Evolutionary conservation across 805 yeast genomes (phyloP).

Genomic region (Hanseniaspora clermontiae): DNA sequence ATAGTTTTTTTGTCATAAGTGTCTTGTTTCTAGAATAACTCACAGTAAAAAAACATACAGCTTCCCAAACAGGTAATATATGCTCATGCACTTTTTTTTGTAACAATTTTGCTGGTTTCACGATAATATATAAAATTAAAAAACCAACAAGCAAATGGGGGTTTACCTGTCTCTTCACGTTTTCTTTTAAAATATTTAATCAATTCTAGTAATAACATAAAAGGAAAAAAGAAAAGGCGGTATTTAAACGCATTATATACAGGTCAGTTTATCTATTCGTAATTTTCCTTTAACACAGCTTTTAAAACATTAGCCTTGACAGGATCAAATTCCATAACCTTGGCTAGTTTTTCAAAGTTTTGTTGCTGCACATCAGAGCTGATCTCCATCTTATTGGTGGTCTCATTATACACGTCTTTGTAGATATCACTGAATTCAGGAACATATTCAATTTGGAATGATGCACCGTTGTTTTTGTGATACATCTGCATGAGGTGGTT

Average conservation of each 20-base stretch:
- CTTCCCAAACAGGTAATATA: too few relatives aligned
- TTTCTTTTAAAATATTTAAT: too few relatives aligned
- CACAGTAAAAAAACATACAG: too few relatives aligned
- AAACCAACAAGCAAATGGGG: too few relatives aligned
- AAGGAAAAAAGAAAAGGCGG: too few relatives aligned
- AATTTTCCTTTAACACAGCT: conserved; percentile 45
- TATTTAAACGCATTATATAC: background rate
- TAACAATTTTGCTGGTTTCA: too few relatives aligned
- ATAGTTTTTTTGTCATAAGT: background rate
- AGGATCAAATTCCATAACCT: conserved; percentile 28
- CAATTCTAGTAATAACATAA: background rate
- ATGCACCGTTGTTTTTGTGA: conserved; percentile 31
- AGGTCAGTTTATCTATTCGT: conserved; percentile 3
- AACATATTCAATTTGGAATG: conserved; percentile 26
- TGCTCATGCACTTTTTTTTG: too few relatives aligned
- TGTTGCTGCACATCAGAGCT: conserved; percentile 37
- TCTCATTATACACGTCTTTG: conserved; percentile 17
- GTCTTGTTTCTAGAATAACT: too few relatives aligned
- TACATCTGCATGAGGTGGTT: conserved; percentile 49
- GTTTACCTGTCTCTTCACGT: too few relatives aligned
- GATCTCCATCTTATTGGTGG: conserved; percentile 28
- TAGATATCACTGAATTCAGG: conserved; percentile 25
- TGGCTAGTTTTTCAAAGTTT: conserved; percentile 33
- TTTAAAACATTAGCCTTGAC: conserved; percentile 34
- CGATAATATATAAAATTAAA: too few relatives aligned